Evolutionary conservation across 129 eudicot genomes (phyloP).

Genomic region (Scalesia atractyloides): DNA sequence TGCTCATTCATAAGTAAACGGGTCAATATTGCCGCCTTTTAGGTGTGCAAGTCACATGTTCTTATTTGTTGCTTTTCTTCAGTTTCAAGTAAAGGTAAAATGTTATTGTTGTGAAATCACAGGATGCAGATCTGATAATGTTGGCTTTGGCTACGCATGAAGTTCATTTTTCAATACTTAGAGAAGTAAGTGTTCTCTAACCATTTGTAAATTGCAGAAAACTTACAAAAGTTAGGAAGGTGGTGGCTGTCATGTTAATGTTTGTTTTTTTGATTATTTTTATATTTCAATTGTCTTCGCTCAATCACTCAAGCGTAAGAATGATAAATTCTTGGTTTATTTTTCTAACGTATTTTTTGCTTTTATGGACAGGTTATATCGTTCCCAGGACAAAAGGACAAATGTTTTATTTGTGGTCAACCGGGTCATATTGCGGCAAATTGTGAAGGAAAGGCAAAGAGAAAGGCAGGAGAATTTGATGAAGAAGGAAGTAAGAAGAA

Average conservation of each 20-base stretch:
- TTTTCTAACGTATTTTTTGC: constrained; percentile 3
- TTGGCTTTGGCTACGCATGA: constrained; percentile 88
- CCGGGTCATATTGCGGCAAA: constrained; percentile 81
- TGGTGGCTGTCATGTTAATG: constrained; percentile 4
- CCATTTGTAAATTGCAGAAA: constrained; percentile 10
- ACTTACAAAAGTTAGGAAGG: constrained; percentile 10
- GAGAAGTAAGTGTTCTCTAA: constrained; percentile 58
- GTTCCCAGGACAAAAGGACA: constrained; percentile 74
- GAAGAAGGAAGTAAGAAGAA: constrained; percentile 79
- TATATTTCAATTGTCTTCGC: neutral
- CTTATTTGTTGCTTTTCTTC: constrained; percentile 8
- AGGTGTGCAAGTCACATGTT: neutral
- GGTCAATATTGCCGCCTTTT: neutral
- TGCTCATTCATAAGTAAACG: neutral
- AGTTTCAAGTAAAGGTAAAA: constrained; percentile 9
- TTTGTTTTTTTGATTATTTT: neutral
- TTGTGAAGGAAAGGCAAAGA: constrained; percentile 88
- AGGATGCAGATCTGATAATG: constrained; percentile 96
- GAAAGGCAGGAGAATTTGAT: constrained; percentile 90
- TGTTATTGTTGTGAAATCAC: constrained; percentile 25
- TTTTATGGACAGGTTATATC: constrained; percentile 64
- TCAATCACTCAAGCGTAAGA: neutral
- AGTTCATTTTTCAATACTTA: constrained; percentile 84
- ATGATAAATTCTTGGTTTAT: neutral
- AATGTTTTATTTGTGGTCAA: constrained; percentile 90